Percentiles rank a stretch among this genome's conserved stretches.
phyloP scores from a whole-genome alignment of 169 alveolate genomes.

The Plasmodium blacklocki region DNA sequence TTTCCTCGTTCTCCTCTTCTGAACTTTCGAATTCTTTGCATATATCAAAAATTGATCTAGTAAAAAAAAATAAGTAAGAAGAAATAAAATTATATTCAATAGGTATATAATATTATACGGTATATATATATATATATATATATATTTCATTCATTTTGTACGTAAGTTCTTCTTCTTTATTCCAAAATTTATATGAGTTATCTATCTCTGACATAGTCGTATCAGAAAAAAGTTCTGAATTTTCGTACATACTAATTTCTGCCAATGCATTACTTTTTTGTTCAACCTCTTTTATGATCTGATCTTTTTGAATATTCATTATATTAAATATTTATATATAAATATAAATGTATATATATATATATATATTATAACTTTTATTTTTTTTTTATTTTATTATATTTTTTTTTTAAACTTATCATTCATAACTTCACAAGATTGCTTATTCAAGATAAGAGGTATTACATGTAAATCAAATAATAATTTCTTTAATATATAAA shows the following conservation, averaged over 20 bases:
- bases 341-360: no score
- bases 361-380: background rate
- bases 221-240: constrained; percentile 49
- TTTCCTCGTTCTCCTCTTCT: constrained; percentile 35
- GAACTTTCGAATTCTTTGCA: constrained; percentile 67
- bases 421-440: no score
- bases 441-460: no score
- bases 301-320: constrained; percentile 9
- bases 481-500: no score
- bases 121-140: background rate
- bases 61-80: background rate
- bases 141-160: background rate
- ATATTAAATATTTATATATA: background rate
- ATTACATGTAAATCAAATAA: no score
- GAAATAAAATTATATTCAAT: background rate
- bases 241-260: constrained; percentile 26
- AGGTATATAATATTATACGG: background rate
- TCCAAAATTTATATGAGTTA: constrained; percentile 41
- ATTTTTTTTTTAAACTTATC: no score
- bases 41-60: constrained; percentile 37
- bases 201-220: constrained; percentile 68
- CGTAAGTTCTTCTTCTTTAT: constrained; percentile 7
- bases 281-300: constrained; percentile 13
- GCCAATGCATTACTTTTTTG: constrained; percentile 3
- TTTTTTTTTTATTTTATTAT: no score